phyloP scores from a whole-genome alignment of 2,329 filamentous ascomycete genomes.

The Lasiodiplodia theobromae region DNA sequence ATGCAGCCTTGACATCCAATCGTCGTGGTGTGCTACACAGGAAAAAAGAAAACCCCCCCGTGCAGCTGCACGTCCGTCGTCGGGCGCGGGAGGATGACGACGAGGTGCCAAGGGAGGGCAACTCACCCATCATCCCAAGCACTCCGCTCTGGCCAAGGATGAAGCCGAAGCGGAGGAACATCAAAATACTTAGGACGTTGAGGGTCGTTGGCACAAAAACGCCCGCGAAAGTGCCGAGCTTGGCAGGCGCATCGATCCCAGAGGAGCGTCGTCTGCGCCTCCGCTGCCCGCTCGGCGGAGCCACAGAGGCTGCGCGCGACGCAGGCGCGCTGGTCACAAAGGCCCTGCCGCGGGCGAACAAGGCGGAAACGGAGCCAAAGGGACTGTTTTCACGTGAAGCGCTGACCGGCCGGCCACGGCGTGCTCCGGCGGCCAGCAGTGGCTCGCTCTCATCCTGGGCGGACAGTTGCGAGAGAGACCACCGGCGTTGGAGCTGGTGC shows the following conservation, averaged over 20 bases:
- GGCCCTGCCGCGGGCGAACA: background rate
- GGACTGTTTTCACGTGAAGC: background rate
- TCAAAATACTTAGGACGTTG: conserved; percentile 88
- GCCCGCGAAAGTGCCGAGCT: conserved; percentile 71
- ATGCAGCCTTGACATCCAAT: no score
- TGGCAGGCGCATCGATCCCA: conserved; percentile 47
- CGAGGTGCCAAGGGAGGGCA: background rate
- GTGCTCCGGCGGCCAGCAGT: conserved; percentile 23
- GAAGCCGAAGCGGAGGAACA: conserved; percentile 89
- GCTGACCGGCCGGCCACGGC: conserved; percentile 48
- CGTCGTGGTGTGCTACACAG: no score
- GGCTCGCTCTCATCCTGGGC: conserved; percentile 41
- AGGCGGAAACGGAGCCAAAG: conserved; percentile 13
- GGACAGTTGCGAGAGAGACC: conserved; percentile 39
- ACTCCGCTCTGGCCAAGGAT: conserved; percentile 83
- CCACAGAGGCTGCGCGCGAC: conserved; percentile 8
- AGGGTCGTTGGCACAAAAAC: conserved; percentile 87
- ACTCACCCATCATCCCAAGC: conserved; percentile 77
- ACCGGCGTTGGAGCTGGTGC: conserved; percentile 52
- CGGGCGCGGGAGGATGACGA: conserved; percentile 3
- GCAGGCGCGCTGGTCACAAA: background rate
- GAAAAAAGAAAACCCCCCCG: no score
- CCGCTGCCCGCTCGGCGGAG: conserved; percentile 20
- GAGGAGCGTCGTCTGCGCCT: conserved; percentile 4
- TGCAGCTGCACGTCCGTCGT: background rate